Evolutionary conservation across 495 filamentous ascomycete species (phyloP), one percentile per base, ranked within the genome.

Genomic region (Venustampulla echinocandica): DNA sequence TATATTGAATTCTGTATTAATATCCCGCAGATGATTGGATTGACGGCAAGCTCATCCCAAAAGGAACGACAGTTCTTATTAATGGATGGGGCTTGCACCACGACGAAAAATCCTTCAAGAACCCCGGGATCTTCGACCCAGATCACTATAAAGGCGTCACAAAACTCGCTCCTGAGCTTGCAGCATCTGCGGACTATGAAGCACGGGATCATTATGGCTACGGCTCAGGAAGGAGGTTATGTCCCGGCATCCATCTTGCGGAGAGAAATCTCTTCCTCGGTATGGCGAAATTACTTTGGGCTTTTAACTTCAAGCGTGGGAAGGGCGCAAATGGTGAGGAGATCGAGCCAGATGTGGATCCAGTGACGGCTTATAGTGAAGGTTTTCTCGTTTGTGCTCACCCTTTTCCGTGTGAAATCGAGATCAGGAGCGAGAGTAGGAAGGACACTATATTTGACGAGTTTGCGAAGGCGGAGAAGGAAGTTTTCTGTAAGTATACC

Each of bases 21-120:
- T n/a, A n/a, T n/a, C n/a, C 74, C 0, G 64, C 71, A 35, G 76
- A 79, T 39, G 74, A 80, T 44, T 58, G 61, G 3, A 82, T 80
- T 54, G 68, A 70, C 18, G 46, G 64, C 30, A 64, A 67, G 19
- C 38, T 54, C 10, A 63, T 77, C 25, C 69, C 71, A 5, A 61
- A 62, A 14, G 69, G 68, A 1, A 62, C 63, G 0, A 53, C 61
- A 17, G 60, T 76, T 14, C 55, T 71, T 15, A 54, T 68, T 32
- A 74, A 75, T 63, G 65, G 38, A 22, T 51, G 15, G 60, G 62
- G 54, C 6, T 62, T 73, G 34, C 65, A 69, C 49, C 46, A 51
- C 18, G 60, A 70, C 47, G 45, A 47, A 1, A 28, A 54, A 13
- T 53, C 56, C 11, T 69, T 58, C 36, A 53, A 63, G 1, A 63